These are phyloP conservation scores for Pichia sp. DNA, from an alignment of 1,139 yeast species.

Conservation along the genomic window DNA sequence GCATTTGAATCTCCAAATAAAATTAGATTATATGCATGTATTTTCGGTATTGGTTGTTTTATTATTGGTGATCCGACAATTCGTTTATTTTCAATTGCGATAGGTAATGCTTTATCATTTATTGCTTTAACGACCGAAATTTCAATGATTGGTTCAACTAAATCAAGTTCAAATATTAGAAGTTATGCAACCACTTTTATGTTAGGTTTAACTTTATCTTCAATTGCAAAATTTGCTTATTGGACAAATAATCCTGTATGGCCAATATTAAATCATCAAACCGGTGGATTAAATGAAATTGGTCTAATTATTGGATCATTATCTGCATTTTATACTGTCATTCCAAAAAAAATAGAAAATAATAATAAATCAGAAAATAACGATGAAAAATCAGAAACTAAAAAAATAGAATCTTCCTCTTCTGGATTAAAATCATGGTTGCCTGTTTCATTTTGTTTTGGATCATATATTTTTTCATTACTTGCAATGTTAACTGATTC, in stretches of 20 bases:
- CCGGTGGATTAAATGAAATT: constrained; percentile 78
- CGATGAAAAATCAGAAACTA: not conserved
- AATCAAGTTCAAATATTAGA: constrained; percentile 36
- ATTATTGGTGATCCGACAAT: constrained; percentile 58
- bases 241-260: constrained; percentile 91
- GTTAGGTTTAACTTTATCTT: constrained; percentile 67
- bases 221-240: constrained; percentile 66
- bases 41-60: constrained; percentile 74
- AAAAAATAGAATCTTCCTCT: no score
- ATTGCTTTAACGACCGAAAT: constrained; percentile 54
- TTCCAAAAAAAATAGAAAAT: constrained; percentile 23
- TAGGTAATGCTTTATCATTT: constrained; percentile 61
- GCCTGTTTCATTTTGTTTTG: constrained; percentile 65
- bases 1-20: constrained; percentile 42
- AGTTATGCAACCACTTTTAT: constrained; percentile 59
- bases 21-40: constrained; percentile 50
- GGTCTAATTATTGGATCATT: constrained; percentile 66
- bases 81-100: constrained; percentile 58
- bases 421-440: constrained; percentile 24
- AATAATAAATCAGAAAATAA: not conserved
- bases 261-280: constrained; percentile 85
- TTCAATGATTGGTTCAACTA: constrained; percentile 38
- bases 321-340: constrained; percentile 51
- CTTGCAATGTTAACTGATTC: constrained; percentile 79
- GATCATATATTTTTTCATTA: constrained; percentile 65